These are phyloP conservation scores for Jaminaea rosea DNA, from an alignment of 1,284 basidiomycete species.

Conservation along the genomic window DNA sequence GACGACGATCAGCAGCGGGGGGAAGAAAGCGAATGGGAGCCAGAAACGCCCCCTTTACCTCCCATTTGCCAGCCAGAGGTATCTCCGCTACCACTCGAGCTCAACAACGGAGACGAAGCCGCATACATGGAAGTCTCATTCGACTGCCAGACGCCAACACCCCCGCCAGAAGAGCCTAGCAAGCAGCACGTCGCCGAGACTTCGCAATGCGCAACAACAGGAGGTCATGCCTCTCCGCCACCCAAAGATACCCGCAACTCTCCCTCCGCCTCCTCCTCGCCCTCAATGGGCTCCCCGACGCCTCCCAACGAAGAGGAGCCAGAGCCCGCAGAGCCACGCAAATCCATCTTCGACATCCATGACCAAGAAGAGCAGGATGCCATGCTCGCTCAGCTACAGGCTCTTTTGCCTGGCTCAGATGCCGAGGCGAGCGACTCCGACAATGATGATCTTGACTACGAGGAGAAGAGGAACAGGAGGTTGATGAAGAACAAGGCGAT, in stretches of 20 bases:
- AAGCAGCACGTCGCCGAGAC: too few species aligned
- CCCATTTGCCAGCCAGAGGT: neutral
- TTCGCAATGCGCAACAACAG: too few species aligned
- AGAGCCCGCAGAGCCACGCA: neutral
- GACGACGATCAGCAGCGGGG: neutral
- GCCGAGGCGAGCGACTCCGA: neutral
- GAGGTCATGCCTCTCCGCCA: too few species aligned
- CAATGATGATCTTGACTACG: neutral
- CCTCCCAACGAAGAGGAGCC: neutral
- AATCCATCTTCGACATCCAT: neutral
- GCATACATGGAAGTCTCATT: too few species aligned
- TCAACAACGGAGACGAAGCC: too few species aligned
- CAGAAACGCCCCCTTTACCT: neutral
- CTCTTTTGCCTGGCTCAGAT: too few species aligned
- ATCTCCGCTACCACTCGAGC: too few species aligned
- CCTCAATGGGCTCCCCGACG: too few species aligned
- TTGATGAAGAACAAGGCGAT: neutral
- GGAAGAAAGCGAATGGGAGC: neutral
- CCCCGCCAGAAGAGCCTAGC: too few species aligned
- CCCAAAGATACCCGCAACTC: too few species aligned
- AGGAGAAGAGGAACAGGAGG: neutral
- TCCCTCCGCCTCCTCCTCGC: too few species aligned
- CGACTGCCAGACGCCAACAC: too few species aligned
- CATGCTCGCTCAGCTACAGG: neutral
- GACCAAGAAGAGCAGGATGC: neutral